A percentile compares a stretch with the other conserved stretches of the same genome.
These are phyloP conservation scores for Fusarium poae DNA, from an alignment of 2,329 filamentous ascomycete species.

Conservation along the genomic window DNA sequence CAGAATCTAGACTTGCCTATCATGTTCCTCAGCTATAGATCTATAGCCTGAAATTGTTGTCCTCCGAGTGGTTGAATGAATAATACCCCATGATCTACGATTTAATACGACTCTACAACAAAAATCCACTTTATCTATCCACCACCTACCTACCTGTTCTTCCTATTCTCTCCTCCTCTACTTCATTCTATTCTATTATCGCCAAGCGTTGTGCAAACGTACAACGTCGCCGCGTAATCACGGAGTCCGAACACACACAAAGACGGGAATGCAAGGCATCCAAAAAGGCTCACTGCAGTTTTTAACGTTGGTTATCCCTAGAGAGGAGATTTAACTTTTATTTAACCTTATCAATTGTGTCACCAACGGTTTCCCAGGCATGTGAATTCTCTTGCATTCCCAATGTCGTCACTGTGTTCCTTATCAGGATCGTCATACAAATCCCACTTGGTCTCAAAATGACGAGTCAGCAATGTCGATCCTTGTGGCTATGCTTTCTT, in stretches of 20 bases:
- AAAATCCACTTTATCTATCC: not conserved
- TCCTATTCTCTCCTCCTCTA: not conserved
- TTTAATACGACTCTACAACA: not conserved
- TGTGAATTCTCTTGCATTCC: constrained; percentile 3
- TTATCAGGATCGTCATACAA: constrained; percentile 37
- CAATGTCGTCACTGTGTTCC: constrained; percentile 21
- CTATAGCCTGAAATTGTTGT: constrained; percentile 40
- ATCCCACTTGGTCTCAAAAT: constrained; percentile 18
- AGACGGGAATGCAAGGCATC: constrained; percentile 18
- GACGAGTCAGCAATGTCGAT: constrained; percentile 35
- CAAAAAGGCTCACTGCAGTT: constrained; percentile 38
- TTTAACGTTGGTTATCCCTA: not conserved
- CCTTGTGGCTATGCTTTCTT: constrained; percentile 23
- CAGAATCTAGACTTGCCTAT: not conserved
- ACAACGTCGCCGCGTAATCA: constrained; percentile 43
- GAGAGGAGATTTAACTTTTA: constrained; percentile 42
- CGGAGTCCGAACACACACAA: constrained; percentile 13
- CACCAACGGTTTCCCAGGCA: constrained; percentile 20
- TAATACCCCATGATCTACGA: constrained; percentile 26
- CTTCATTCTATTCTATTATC: constrained; percentile 6
- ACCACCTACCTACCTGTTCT: not conserved
- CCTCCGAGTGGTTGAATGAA: constrained; percentile 17
- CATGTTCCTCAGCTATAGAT: constrained; percentile 29
- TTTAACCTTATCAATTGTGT: constrained; percentile 45
- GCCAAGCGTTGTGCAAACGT: constrained; percentile 34